Conservation (phyloP, 2,329 filamentous ascomycete genomes). For the Botrytis tulipae region DNA sequence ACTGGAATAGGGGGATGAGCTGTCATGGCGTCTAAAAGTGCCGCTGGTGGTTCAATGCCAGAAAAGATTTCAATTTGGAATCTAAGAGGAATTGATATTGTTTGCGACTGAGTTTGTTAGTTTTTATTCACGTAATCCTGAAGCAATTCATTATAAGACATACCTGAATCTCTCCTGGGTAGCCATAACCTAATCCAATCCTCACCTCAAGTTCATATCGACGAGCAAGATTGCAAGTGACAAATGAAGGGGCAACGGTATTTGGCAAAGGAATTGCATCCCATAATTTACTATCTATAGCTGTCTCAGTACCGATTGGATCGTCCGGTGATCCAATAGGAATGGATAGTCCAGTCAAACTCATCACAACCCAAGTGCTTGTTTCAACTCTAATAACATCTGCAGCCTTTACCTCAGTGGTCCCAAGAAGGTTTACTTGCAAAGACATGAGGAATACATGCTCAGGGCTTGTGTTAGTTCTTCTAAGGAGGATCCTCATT, state of each 20-base stretch:
- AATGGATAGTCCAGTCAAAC: slow-evolving; percentile 68
- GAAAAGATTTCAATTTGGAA: slow-evolving; percentile 82
- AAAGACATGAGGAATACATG: slow-evolving; percentile 73
- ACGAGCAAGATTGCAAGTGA: slow-evolving; percentile 82
- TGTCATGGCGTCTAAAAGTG: slow-evolving; percentile 68
- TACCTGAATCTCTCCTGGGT: slow-evolving; percentile 46
- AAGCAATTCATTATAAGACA: slow-evolving; percentile 2
- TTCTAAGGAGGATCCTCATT: slow-evolving; percentile 75
- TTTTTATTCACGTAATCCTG: slow-evolving; percentile 12
- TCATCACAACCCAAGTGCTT: slow-evolving; percentile 73
- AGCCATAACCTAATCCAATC: slow-evolving; percentile 74
- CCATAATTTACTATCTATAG: slow-evolving; percentile 74
- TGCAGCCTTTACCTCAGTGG: slow-evolving; percentile 76
- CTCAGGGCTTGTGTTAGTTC: slow-evolving; percentile 66
- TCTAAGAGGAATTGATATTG: slow-evolving; percentile 73
- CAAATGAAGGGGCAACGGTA: slow-evolving; percentile 82
- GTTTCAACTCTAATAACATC: slow-evolving; percentile 68
- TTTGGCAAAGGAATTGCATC: slow-evolving; percentile 70
- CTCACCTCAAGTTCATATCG: slow-evolving; percentile 81
- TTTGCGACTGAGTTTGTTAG: slow-evolving; percentile 56
- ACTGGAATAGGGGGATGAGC: slow-evolving; percentile 27
- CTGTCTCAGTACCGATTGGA: slow-evolving; percentile 62
- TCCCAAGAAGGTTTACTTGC: slow-evolving; percentile 77
- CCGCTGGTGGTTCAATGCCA: slow-evolving; percentile 77
- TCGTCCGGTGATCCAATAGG: slow-evolving; percentile 61